Conservation (phyloP, 2,329 filamentous ascomycete species). For the Lasiodiplodia theobromae region DNA sequence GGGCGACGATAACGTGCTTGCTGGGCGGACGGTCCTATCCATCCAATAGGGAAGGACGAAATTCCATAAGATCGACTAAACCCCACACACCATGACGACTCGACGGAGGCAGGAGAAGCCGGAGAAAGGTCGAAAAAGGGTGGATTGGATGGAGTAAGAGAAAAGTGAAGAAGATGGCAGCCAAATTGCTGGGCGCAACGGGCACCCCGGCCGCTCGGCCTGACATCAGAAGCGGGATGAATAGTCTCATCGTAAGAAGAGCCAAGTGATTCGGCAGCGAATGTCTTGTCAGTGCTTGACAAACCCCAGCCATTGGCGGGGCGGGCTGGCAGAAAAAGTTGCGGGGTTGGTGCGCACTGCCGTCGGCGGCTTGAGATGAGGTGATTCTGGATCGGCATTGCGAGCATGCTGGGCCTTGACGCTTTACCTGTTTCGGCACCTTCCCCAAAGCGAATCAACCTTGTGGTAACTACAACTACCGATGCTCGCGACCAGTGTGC, state of each 20-base stretch:
- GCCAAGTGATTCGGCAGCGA: background rate
- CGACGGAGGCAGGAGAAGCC: background rate
- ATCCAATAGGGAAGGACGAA: background rate
- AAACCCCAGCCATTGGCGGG: background rate
- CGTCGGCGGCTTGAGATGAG: constrained; percentile 17
- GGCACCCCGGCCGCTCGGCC: background rate
- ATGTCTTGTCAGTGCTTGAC: background rate
- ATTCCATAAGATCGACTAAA: background rate
- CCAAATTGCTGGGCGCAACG: background rate
- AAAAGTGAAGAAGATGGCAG: background rate
- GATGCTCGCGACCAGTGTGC: constrained; percentile 2
- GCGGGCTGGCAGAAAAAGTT: background rate
- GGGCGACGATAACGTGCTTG: constrained; percentile 1
- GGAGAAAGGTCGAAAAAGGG: background rate
- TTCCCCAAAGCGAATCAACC: constrained; percentile 4
- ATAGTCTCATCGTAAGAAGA: constrained; percentile 15
- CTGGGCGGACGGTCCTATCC: background rate
- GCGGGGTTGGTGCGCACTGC: constrained; percentile 6
- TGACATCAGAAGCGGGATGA: constrained; percentile 26
- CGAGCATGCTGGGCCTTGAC: background rate
- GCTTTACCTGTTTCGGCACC: constrained; percentile 11
- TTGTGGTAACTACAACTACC: background rate
- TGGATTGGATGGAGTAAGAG: background rate
- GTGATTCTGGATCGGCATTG: constrained; percentile 28
- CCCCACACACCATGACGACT: background rate